Evolutionary conservation across 257 asterid species (phyloP), one percentile per base, ranked within the genome.

Genomic region (Gynochthodes officinalis): DNA sequence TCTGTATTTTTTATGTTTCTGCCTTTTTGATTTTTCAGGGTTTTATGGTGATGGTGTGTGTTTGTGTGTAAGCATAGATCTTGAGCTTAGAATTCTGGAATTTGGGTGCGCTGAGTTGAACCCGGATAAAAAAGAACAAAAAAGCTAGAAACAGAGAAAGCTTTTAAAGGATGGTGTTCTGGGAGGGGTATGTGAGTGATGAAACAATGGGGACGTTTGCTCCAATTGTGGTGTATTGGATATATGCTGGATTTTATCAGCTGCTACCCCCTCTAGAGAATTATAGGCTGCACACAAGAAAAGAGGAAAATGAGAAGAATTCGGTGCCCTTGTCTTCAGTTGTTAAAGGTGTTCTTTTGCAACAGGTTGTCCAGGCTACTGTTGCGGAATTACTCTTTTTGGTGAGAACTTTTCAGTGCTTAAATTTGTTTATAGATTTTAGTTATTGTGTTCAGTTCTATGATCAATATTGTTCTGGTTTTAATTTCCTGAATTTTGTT

Each of bases 121-220:
- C 68, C 76, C 39, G 43, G 67, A 78, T 58, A 73, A 78, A 52
- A 18, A 44, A 58, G 13, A 10, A 52, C 23, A 15, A 28, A 65
- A 23, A 62, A 39, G 39, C 27, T 30, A 33, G 30, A 32, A 32
- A 55, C 19, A n/a, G 2, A 39, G 16, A 11, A 30, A 66, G 54
- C 23, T 39, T 81, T 68, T 69, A 33, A 44, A 84, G 49, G 72
- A 91, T 91, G 96, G 96, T 91, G 81, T 86, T 91, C 48, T 89
- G 97, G 97, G 97, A 91, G 74, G 91, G 89, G 73, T 86, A 88
- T 78, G 84, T 73, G 65, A 91, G 96, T 75, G 97, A 91, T 75
- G 97, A 91, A 84, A 73, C 83, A 32, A 87, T 89, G 97, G 97
- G 96, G 68, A 91, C 97, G n/a, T 91, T 89, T 84, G 95, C 97